Percentiles rank a stretch among this genome's conserved stretches.
phyloP scores from a whole-genome alignment of 768 basidiomycete genomes.

The Amanita muscaria region DNA sequence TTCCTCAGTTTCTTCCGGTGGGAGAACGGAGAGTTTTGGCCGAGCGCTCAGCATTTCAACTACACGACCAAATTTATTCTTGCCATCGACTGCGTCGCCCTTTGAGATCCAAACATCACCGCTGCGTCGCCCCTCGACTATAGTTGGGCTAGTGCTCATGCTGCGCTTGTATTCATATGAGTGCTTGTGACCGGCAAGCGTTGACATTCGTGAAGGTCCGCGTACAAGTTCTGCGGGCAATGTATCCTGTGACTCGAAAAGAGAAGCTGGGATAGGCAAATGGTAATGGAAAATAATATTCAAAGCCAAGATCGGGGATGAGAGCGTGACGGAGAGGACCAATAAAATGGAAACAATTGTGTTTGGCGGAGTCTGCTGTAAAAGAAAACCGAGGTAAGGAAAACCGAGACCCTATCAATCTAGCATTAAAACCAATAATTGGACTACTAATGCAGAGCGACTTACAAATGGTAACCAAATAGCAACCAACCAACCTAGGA shows the following conservation, averaged over 20 bases:
- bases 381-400: slow-evolving; percentile 48
- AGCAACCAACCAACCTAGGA: slow-evolving; percentile 53
- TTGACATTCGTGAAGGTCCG: slow-evolving; percentile 32
- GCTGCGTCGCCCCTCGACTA: slow-evolving; percentile 62
- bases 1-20: slow-evolving; percentile 40
- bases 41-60: slow-evolving; percentile 53
- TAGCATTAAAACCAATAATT: slow-evolving; percentile 5
- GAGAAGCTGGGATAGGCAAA: slow-evolving; percentile 55
- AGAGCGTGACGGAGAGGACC: slow-evolving; percentile 54
- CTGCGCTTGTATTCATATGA: slow-evolving; percentile 57
- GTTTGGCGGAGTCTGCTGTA: slow-evolving; percentile 30
- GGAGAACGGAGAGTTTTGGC: slow-evolving; percentile 63
- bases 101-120: slow-evolving; percentile 69
- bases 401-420: slow-evolving; percentile 43
- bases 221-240: slow-evolving; percentile 16
- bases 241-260: slow-evolving; percentile 36
- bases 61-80: slow-evolving; percentile 50
- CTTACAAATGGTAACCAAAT: slow-evolving; percentile 68
- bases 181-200: slow-evolving; percentile 33
- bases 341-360: slow-evolving; percentile 40
- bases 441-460: slow-evolving; percentile 9
- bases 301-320: slow-evolving; percentile 56
- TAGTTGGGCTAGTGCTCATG: slow-evolving; percentile 52
- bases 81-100: slow-evolving; percentile 65
- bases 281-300: slow-evolving; percentile 54